Conservation (phyloP, 495 filamentous ascomycete genomes). For the Viridothelium virens region DNA sequence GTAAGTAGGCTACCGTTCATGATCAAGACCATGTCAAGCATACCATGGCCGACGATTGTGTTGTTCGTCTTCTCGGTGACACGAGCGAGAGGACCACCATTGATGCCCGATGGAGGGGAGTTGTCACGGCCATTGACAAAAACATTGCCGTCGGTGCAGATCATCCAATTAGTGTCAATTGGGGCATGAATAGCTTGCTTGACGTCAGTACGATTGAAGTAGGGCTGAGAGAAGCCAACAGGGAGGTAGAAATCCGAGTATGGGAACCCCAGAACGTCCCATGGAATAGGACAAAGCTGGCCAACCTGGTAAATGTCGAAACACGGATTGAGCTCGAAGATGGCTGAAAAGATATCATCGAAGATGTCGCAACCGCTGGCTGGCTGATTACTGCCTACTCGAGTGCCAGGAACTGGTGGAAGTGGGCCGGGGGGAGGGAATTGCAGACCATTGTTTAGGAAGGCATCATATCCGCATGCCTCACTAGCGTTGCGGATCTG, state of each 20-base stretch:
- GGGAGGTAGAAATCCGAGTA: conserved; percentile 39
- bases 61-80: conserved; percentile 65
- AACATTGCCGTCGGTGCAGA: conserved; percentile 17
- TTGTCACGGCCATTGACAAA: conserved; percentile 28
- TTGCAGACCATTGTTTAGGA: conserved; percentile 52
- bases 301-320: conserved; percentile 72
- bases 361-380: conserved; percentile 38
- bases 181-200: conserved; percentile 65
- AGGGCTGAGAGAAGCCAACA: conserved; percentile 46
- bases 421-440: conserved; percentile 60
- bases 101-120: conserved; percentile 26
- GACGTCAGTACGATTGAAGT: conserved; percentile 74
- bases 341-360: conserved; percentile 50
- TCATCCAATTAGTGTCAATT: conserved; percentile 24
- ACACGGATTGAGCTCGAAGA: conserved; percentile 62
- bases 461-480: conserved; percentile 59
- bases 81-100: conserved; percentile 45
- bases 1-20: conserved; percentile 60
- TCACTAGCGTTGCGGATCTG: conserved; percentile 49
- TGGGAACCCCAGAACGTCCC: conserved; percentile 68
- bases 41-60: conserved; percentile 62
- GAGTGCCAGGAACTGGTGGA: conserved; percentile 36
- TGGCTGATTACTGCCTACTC: conserved; percentile 27
- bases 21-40: conserved; percentile 55
- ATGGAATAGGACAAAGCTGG: conserved; percentile 64